A percentile compares a stretch with the other conserved stretches of the same genome.
phyloP scores from a whole-genome alignment of 2,329 filamentous ascomycete genomes.

The Orbilia ellipsospora region DNA sequence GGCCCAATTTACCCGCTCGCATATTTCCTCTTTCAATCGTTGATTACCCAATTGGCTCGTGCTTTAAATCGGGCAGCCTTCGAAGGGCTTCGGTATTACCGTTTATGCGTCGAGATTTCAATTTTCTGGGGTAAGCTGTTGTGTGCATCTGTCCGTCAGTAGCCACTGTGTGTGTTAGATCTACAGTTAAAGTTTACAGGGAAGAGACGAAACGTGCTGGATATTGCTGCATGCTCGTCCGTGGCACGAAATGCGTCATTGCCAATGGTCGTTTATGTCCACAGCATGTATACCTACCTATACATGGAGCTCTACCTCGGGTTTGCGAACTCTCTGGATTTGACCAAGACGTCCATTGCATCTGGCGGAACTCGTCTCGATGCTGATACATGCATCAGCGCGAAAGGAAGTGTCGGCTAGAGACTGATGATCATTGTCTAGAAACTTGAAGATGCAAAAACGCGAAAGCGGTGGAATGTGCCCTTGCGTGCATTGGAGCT shows the following conservation, averaged over 20 bases:
- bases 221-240: neutral
- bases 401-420: constrained; percentile 18
- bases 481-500: too few species aligned
- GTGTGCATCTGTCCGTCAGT: constrained; percentile 3
- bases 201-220: neutral
- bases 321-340: neutral
- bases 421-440: neutral
- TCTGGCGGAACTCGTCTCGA: neutral
- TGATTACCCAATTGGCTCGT: too few species aligned
- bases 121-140: neutral
- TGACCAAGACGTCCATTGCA: neutral
- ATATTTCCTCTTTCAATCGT: too few species aligned
- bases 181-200: too few species aligned
- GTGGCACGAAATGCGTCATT: constrained; percentile 8
- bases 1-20: too few species aligned
- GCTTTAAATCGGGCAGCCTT: too few species aligned
- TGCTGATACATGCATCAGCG: constrained; percentile 18
- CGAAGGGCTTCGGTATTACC: neutral
- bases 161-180: too few species aligned
- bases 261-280: neutral
- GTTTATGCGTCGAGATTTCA: constrained; percentile 5
- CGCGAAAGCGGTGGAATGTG: neutral
- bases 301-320: too few species aligned
- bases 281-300: too few species aligned
- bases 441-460: neutral